A percentile compares a stretch with the other conserved stretches of the same genome.
These are phyloP conservation scores for Inonotus hispidus DNA, from an alignment of 1,284 basidiomycete genomes.

Conservation along the genomic window DNA sequence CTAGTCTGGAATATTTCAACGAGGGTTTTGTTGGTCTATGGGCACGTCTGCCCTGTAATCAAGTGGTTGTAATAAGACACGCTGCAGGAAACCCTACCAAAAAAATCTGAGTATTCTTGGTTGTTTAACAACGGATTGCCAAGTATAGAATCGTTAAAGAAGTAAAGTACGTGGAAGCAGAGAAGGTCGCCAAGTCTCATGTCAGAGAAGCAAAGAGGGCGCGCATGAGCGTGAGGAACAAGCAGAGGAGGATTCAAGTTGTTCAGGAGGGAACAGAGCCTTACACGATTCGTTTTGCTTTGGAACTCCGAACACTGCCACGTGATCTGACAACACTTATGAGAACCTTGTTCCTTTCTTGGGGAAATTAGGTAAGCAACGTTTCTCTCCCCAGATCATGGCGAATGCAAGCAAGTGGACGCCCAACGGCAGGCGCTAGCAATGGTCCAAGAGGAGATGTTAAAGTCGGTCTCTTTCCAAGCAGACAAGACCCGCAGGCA, in stretches of 20 bases:
- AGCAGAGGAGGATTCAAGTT: constrained; percentile 2
- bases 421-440: neutral
- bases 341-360: neutral
- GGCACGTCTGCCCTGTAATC: neutral
- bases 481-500: constrained; percentile 40
- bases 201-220: neutral
- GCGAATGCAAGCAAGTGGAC: too few relatives aligned
- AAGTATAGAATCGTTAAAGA: neutral
- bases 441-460: neutral
- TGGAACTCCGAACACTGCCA: neutral
- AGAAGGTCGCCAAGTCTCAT: neutral
- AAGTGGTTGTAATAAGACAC: neutral
- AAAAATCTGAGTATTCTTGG: neutral
- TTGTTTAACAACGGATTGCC: neutral
- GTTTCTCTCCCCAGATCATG: too few relatives aligned
- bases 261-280: neutral
- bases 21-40: neutral
- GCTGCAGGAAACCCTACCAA: neutral
- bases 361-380: neutral
- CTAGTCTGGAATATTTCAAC: too few relatives aligned
- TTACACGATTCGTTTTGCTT: neutral
- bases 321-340: neutral
- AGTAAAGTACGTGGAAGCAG: neutral
- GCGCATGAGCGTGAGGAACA: constrained; percentile 5
- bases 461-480: constrained; percentile 44